These are phyloP conservation scores for Roridomyces roridus DNA, from an alignment of 768 basidiomycete genomes.

Conservation along the genomic window DNA sequence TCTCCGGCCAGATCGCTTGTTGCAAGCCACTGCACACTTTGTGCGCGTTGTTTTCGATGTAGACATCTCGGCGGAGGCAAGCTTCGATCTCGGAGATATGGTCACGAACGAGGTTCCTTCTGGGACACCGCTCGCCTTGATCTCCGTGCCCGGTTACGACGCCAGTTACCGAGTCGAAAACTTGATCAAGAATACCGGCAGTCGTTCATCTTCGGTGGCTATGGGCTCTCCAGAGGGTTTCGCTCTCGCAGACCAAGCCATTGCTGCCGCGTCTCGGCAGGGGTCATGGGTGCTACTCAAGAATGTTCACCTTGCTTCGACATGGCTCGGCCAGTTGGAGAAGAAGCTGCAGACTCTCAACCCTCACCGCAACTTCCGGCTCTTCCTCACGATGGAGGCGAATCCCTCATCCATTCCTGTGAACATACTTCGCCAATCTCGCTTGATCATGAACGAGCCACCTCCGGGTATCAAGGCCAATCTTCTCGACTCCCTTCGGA, in stretches of 20 bases:
- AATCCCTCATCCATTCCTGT: conserved; percentile 92
- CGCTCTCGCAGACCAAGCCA: conserved; percentile 93
- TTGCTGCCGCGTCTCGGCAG: conserved; percentile 88
- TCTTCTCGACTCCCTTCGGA: conserved; percentile 85
- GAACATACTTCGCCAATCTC: conserved; percentile 94
- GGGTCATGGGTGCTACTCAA: conserved; percentile 97
- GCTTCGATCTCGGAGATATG: conserved; percentile 78
- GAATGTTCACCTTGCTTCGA: conserved; percentile 95
- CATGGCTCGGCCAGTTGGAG: conserved; percentile 95
- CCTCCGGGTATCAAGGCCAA: conserved; percentile 98
- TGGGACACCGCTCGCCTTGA: conserved; percentile 84
- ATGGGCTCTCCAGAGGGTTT: conserved; percentile 99
- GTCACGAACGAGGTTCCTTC: conserved; percentile 82
- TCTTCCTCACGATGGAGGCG: conserved; percentile 98
- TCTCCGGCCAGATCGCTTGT: conserved; percentile 89
- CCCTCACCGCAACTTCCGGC: conserved; percentile 89
- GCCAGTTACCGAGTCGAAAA: conserved; percentile 97
- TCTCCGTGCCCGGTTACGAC: conserved; percentile 96
- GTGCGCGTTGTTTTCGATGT: conserved; percentile 78
- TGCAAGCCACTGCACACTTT: conserved; percentile 82
- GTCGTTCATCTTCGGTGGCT: conserved; percentile 87
- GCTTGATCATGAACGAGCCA: conserved; percentile 98
- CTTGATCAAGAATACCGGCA: conserved; percentile 77
- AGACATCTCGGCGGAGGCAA: conserved; percentile 77
- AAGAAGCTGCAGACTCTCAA: conserved; percentile 94